These are phyloP conservation scores for Nemania abortiva DNA, from an alignment of 2,329 filamentous ascomycete genomes.

Conservation along the genomic window DNA sequence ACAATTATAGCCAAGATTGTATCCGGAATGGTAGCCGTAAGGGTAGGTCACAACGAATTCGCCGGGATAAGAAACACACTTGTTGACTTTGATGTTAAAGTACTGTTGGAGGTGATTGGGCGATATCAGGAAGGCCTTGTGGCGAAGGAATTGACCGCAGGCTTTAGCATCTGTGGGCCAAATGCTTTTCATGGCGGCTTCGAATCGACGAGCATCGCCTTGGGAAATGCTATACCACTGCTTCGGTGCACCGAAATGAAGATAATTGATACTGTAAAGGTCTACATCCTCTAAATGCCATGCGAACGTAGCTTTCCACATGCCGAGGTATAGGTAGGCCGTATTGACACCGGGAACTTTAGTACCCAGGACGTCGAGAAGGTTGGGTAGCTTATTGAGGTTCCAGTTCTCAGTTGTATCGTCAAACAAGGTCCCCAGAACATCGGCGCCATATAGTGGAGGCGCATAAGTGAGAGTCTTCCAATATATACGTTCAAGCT, in stretches of 20 bases:
- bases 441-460: conserved; percentile 94
- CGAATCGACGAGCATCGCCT: conserved; percentile 90
- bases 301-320: conserved; percentile 99
- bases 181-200: conserved; percentile 92
- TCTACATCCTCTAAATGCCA: conserved; percentile 99
- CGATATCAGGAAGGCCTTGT: conserved; percentile 98
- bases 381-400: conserved; percentile 90
- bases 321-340: conserved; percentile 95
- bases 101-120: conserved; percentile 87
- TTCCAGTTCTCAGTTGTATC: conserved; percentile 90
- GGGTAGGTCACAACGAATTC: conserved; percentile 99
- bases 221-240: conserved; percentile 99
- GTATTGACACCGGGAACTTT: conserved; percentile 99
- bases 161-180: conserved; percentile 97
- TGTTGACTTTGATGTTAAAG: conserved; percentile 96
- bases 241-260: conserved; percentile 98
- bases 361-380: conserved; percentile 92
- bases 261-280: conserved; percentile 99
- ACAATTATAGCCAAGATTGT: conserved; percentile 98
- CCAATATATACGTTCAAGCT: conserved; percentile 96
- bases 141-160: conserved; percentile 94
- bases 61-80: conserved; percentile 92
- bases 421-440: conserved; percentile 94
- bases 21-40: conserved; percentile 98
- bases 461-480: conserved; percentile 95